Evolutionary conservation across 1,139 yeast genomes (phyloP), one percentile per base, ranked within the genome.

Genomic region (Pichia sp.): DNA sequence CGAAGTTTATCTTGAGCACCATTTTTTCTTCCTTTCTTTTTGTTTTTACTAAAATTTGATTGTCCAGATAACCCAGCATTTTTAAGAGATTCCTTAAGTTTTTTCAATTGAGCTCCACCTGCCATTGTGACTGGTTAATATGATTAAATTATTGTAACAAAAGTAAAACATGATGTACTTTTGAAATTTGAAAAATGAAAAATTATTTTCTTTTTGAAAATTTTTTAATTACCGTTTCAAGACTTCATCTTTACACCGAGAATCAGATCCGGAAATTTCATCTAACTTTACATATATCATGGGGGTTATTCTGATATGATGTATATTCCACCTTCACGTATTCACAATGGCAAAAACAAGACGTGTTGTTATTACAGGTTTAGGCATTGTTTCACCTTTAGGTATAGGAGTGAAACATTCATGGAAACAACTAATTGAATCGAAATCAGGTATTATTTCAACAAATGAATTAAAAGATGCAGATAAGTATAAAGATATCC

Each of bases 281-380:
- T 9, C 22, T 18, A 11, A 27, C 30, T 2, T 3, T 27, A 12
- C 7, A 12, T 27, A 15, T 27, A 27, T n/a, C n/a, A n/a, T n/a
- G n/a, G n/a, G n/a, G n/a, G n/a, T n/a, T n/a, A n/a, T n/a, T n/a
- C n/a, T n/a, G n/a, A n/a, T n/a, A n/a, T n/a, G n/a, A n/a, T n/a
- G n/a, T n/a, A n/a, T n/a, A 8, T 7, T 1, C 18, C 16, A 32
- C 16, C 13, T 20, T 6, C 3, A 20, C 12, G 13, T 20, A 35
- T 12, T 13, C 22, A 13, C 30, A 13, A 52, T 52, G 53, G 15
- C 51, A 15, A 32, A 32, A 15, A n/a, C 34, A 4, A 53, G 71
- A 51, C 68, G 96, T 64, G 96, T 90, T 1, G 97, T 92, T 1
- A 82, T 92, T 0, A 92, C 98, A 0, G 98, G 98, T 0, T 64